Base-by-base conservation (phyloP, 148 eudicot genomes). In the Rhododendron henanense region DNA sequence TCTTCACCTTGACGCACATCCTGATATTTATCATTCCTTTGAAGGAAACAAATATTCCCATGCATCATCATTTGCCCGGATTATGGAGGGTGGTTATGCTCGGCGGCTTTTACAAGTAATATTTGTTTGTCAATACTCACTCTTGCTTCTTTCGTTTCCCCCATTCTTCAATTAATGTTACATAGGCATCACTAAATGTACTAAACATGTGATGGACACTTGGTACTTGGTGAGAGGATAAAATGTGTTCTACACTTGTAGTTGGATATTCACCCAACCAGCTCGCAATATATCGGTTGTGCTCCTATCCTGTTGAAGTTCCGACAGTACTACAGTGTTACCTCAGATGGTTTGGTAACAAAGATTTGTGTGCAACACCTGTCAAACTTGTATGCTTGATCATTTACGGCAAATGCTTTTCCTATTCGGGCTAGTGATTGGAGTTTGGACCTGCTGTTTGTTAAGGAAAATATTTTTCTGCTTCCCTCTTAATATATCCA, bases 41-140 rank as follows among this genome's bases (percentile, higher is more conserved):
- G 99, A 96, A 90, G 98, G 97, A 83, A 95, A 96, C 93, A 92
- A 89, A 84, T 96, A 92, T 85, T 96, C 99, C 3, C 99, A 96
- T 87, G 99, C 99, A 39, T 96, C 99, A 76, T 93, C 98, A 13
- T 96, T 95, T 91, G 99, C 99, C 18, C 95, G 99, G 74, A 96
- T 96, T 53, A 96, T 96, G 99, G 99, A 96, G 90, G 99, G 99
- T 84, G 99, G 99, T 86, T 92, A 94, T 92, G 98, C 95, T 39
- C 91, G 97, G 55, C 89, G 99, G 79, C 94, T 96, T 81, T 88
- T 96, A 91, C 99, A 96, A 92, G 99, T 96, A 67, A 86, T 74
- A 18, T 47, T 88, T 37, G 51, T 82, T 86, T 81, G 8, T 37
- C 23, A 33, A 80, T 76, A 39, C 44, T 53, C 69, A 77, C 50